phyloP scores from a whole-genome alignment of 2,329 filamentous ascomycete species.

The Colletotrichum shisoi region DNA sequence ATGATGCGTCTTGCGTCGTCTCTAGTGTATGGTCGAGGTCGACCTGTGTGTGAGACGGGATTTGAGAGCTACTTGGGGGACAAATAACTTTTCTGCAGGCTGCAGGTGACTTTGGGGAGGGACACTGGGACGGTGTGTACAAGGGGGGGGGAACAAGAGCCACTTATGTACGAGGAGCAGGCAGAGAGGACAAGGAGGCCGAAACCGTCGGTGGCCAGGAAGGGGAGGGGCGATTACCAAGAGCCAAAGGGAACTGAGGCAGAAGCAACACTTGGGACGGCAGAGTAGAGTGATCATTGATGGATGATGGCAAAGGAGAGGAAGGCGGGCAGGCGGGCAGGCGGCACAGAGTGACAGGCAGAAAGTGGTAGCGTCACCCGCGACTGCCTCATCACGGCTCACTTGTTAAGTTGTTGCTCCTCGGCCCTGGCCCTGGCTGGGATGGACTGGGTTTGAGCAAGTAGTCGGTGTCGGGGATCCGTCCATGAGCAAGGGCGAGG shows the following conservation, averaged over 20 bases:
- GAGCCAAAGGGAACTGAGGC: slow-evolving; percentile 6
- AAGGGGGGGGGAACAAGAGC: slow-evolving; percentile 15
- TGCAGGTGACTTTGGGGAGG: slow-evolving; percentile 33
- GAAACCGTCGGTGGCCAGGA: slow-evolving; percentile 30
- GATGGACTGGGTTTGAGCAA: slow-evolving; percentile 8
- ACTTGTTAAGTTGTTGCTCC: not conserved
- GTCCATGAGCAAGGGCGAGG: slow-evolving; percentile 8
- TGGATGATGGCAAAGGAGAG: slow-evolving; percentile 15
- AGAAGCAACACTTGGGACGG: slow-evolving; percentile 9
- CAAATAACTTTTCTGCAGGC: slow-evolving; percentile 27
- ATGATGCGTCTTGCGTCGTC: slow-evolving; percentile 33
- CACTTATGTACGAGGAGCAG: slow-evolving; percentile 32
- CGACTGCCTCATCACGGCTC: slow-evolving; percentile 17
- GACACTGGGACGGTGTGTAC: not conserved
- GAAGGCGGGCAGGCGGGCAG: slow-evolving; percentile 20
- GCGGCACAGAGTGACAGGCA: slow-evolving; percentile 21
- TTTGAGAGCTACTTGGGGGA: slow-evolving; percentile 22
- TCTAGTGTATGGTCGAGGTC: slow-evolving; percentile 25
- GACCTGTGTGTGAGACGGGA: slow-evolving; percentile 27
- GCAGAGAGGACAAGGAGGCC: slow-evolving; percentile 13
- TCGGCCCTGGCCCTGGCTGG: not conserved
- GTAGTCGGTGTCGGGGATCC: slow-evolving; percentile 16
- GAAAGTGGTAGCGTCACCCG: slow-evolving; percentile 35
- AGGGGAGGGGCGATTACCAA: not conserved
- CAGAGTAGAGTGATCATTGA: slow-evolving; percentile 2